Evolutionary conservation across 495 filamentous ascomycete species (phyloP).

Genomic region (Chaetomium cochliodes): DNA sequence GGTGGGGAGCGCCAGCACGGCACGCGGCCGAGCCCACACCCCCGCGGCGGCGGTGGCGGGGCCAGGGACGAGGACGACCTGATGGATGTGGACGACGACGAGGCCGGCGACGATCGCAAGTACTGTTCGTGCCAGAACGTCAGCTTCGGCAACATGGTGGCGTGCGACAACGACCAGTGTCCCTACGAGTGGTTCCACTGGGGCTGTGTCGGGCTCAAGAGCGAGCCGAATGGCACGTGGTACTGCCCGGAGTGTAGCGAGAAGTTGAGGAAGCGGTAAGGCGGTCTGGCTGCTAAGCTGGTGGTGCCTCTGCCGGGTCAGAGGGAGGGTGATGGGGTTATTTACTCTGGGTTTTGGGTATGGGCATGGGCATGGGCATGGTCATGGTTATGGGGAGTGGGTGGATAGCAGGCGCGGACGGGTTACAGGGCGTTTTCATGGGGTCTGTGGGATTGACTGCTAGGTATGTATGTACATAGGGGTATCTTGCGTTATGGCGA

Average conservation of each 20-base stretch:
- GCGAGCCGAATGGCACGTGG: slow-evolving; percentile 89
- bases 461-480: too few relatives aligned
- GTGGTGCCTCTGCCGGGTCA: neutral
- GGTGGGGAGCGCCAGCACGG: neutral
- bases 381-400: neutral
- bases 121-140: slow-evolving; percentile 93
- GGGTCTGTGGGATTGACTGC: too few relatives aligned
- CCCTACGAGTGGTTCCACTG: slow-evolving; percentile 98
- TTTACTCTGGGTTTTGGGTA: too few relatives aligned
- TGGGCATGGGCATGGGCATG: too few relatives aligned
- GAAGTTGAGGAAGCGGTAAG: slow-evolving; percentile 47
- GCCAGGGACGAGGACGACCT: slow-evolving; percentile 61
- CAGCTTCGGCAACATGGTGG: slow-evolving; percentile 96
- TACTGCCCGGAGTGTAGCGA: slow-evolving; percentile 80
- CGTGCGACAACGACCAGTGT: slow-evolving; percentile 91
- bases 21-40: slow-evolving; percentile 8
- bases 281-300: neutral
- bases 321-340: too few relatives aligned
- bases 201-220: slow-evolving; percentile 85
- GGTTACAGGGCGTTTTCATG: neutral
- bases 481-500: neutral
- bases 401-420: neutral
- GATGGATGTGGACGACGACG: slow-evolving; percentile 73
- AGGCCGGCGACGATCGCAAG: slow-evolving; percentile 80
- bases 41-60: slow-evolving; percentile 14